These are phyloP conservation scores for Beta corolliflora DNA, from an alignment of 179 eudicot species.

Conservation along the genomic window DNA sequence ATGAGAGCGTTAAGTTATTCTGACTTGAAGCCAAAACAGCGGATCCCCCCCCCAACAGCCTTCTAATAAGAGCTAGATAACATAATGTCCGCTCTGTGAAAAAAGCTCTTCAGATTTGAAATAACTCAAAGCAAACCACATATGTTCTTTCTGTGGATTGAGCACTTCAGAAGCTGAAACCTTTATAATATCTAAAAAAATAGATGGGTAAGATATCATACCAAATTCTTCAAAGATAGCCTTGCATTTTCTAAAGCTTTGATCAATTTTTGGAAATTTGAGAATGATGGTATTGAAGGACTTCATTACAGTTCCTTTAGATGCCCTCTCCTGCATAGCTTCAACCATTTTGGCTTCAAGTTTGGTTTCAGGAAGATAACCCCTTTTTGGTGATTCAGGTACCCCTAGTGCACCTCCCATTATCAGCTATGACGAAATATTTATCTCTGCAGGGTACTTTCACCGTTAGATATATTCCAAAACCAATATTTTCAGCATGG, in stretches of 20 bases:
- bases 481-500: not conserved
- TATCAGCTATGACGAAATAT: not conserved
- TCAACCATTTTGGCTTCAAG: constrained; percentile 77
- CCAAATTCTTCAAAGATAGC: constrained; percentile 73
- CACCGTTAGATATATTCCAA: not conserved
- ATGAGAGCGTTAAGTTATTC: no score
- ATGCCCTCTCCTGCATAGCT: constrained; percentile 72
- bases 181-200: no score
- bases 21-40: no score
- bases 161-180: no score
- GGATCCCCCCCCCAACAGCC: no score
- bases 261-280: constrained; percentile 88
- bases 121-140: no score
- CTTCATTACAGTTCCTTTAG: constrained; percentile 61
- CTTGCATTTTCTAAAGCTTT: constrained; percentile 79
- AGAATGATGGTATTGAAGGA: constrained; percentile 79
- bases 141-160: no score
- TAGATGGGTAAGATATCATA: constrained; percentile 26
- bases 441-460: not conserved
- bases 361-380: constrained; percentile 57
- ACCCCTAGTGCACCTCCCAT: constrained; percentile 68
- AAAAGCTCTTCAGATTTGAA: no score
- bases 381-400: constrained; percentile 40
- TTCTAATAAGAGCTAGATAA: no score
- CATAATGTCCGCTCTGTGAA: no score